Evolutionary conservation across 2,329 filamentous ascomycete genomes (phyloP).

Genomic region (Fusarium bulbicola): DNA sequence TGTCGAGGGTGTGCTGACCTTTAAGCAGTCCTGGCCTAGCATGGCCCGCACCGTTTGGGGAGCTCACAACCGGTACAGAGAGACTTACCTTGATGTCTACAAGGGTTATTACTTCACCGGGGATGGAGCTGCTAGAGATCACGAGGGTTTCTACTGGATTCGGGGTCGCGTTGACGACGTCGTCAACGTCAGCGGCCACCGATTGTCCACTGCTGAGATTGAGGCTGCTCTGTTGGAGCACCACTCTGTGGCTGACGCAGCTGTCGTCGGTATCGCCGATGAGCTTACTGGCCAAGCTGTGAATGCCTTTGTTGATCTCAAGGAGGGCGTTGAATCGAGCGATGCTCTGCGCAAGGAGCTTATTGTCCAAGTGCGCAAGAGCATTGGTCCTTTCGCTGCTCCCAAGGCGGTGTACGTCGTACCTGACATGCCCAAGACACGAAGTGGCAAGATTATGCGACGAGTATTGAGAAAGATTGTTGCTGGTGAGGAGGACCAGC

Average conservation of each 20-base stretch:
- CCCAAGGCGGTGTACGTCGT: conserved; percentile 94
- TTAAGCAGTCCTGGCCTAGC: conserved; percentile 98
- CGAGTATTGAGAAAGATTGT: conserved; percentile 97
- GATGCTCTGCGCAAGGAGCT: conserved; percentile 93
- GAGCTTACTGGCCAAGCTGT: conserved; percentile 97
- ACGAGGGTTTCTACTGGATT: conserved; percentile 99
- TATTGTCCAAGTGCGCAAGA: conserved; percentile 93
- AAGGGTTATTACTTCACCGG: conserved; percentile 98
- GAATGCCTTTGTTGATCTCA: conserved; percentile 94
- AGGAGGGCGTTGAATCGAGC: conserved; percentile 78
- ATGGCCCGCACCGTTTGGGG: conserved; percentile 99
- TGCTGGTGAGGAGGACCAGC: conserved; percentile 94
- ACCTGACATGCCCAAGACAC: conserved; percentile 94
- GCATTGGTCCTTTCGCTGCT: conserved; percentile 95
- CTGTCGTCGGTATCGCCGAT: conserved; percentile 91
- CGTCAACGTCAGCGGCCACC: conserved; percentile 96
- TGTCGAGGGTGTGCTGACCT: conserved; percentile 94
- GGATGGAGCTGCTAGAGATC: conserved; percentile 93
- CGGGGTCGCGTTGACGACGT: conserved; percentile 98
- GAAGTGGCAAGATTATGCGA: conserved; percentile 99
- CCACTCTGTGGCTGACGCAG: conserved; percentile 87
- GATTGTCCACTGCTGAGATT: conserved; percentile 96
- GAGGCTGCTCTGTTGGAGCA: conserved; percentile 97
- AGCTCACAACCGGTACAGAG: conserved; percentile 98
- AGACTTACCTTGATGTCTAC: conserved; percentile 98